Evolutionary conservation across 73 alveolate species (phyloP).

Genomic region (Paramecium caudatum): DNA sequence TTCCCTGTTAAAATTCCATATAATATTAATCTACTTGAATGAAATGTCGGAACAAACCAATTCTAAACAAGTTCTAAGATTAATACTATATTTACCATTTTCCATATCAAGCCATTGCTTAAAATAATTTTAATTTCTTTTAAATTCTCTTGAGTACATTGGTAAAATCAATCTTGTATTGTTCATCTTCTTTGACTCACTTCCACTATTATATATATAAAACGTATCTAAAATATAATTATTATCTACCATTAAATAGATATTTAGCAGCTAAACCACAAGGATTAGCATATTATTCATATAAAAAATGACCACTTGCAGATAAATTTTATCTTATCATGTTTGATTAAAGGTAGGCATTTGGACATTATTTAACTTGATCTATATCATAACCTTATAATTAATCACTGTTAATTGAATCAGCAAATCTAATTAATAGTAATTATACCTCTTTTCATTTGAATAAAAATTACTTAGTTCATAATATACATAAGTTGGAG

Average conservation of each 20-base stretch:
- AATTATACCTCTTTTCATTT: conserved; percentile 11
- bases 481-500: conserved; percentile 35
- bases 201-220: background rate
- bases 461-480: conserved; percentile 46
- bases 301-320: conserved; percentile 19
- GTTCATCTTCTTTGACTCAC: too few relatives aligned
- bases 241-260: conserved; percentile 10
- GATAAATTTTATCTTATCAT: background rate
- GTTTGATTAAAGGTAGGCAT: conserved; percentile 22
- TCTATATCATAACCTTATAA: conserved; percentile 24
- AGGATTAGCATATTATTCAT: conserved; percentile 26
- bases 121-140: conserved; percentile 15
- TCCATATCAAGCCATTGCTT: conserved; percentile 55
- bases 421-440: background rate
- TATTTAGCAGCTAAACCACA: conserved; percentile 68
- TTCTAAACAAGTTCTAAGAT: background rate
- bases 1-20: conserved; percentile 23
- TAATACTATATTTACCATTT: background rate
- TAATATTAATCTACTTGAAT: conserved; percentile 16
- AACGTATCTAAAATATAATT: background rate
- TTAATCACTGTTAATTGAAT: conserved; percentile 46
- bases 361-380: background rate
- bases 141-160: background rate
- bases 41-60: conserved; percentile 39
- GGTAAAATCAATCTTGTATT: background rate